These are phyloP conservation scores for Giardia duodenalis DNA, from an alignment of 208 protist genomes.

Conservation along the genomic window DNA sequence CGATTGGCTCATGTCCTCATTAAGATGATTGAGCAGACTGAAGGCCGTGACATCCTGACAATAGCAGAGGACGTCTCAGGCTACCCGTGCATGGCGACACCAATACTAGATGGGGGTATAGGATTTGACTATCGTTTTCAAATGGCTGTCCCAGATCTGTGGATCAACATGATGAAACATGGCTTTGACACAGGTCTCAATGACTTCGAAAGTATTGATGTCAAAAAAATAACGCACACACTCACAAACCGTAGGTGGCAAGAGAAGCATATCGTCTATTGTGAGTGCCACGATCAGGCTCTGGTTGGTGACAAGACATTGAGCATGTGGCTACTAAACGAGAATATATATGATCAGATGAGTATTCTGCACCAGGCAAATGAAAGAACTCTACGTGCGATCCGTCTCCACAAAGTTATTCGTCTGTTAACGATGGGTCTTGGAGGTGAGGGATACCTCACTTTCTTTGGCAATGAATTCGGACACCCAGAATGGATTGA, in stretches of 20 bases:
- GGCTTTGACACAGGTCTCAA: slow-evolving; percentile 11
- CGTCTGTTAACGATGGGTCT: slow-evolving; percentile 56
- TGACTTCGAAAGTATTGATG: slow-evolving; percentile 58
- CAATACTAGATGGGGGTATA: slow-evolving; percentile 59
- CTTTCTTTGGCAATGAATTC: slow-evolving; percentile 71
- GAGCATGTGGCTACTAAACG: slow-evolving; percentile 72
- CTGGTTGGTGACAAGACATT: slow-evolving; percentile 75
- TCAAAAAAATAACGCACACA: slow-evolving; percentile 54
- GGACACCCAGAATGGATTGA: slow-evolving; percentile 80
- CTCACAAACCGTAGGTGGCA: slow-evolving; percentile 58
- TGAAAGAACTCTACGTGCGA: slow-evolving; percentile 54
- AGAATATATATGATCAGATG: slow-evolving; percentile 63
- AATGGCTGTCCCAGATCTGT: slow-evolving; percentile 70
- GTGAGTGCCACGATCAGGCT: slow-evolving; percentile 69
- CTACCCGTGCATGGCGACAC: slow-evolving; percentile 56
- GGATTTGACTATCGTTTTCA: slow-evolving; percentile 67
- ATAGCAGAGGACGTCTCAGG: slow-evolving; percentile 57
- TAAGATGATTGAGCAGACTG: not conserved
- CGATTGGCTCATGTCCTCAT: slow-evolving; percentile 43
- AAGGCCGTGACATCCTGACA: slow-evolving; percentile 22
- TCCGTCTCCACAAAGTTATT: slow-evolving; percentile 63
- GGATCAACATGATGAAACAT: slow-evolving; percentile 60
- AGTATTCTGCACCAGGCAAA: slow-evolving; percentile 39
- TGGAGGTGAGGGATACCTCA: slow-evolving; percentile 49
- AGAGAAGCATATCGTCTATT: slow-evolving; percentile 62